Evolutionary conservation across 352 stramenopile species (phyloP).

Genomic region (Sclerospora graminicola): DNA sequence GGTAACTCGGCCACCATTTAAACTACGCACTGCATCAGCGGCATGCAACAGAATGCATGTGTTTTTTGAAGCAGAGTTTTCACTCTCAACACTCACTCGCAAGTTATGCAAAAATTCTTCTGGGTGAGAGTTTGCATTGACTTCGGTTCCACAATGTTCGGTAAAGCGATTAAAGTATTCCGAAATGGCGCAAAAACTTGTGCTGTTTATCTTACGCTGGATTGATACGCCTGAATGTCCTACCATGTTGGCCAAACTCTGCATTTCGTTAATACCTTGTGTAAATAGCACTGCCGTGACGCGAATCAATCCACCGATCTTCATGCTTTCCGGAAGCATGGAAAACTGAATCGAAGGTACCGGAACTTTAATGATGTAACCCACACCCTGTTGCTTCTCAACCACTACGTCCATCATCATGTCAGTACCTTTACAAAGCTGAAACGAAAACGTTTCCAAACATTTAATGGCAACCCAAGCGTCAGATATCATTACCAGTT

Average conservation of each 20-base stretch:
- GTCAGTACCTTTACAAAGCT: constrained; percentile 40
- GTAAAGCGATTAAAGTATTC: constrained; percentile 71
- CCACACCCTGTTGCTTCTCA: constrained; percentile 44
- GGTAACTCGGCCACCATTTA: constrained; percentile 88
- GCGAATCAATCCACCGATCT: constrained; percentile 40
- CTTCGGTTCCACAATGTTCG: constrained; percentile 28
- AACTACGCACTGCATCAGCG: constrained; percentile 75
- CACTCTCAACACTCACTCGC: constrained; percentile 47
- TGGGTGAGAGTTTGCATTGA: constrained; percentile 44
- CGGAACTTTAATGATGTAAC: constrained; percentile 60
- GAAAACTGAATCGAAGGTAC: constrained; percentile 35
- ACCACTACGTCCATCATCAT: constrained; percentile 51
- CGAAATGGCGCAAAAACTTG: constrained; percentile 54
- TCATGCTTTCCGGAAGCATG: constrained; percentile 40
- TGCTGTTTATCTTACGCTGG: constrained; percentile 77
- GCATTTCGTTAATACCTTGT: constrained; percentile 91
- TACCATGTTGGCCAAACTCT: constrained; percentile 87
- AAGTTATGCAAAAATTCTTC: constrained; percentile 64
- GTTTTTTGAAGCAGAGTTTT: constrained; percentile 79
- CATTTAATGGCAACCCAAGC: constrained; percentile 85
- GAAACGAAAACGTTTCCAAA: constrained; percentile 75
- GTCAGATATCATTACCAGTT: constrained; percentile 92
- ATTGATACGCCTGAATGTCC: constrained; percentile 71
- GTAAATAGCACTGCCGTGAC: constrained; percentile 80
- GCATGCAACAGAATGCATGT: constrained; percentile 81